These are phyloP conservation scores for Botryotinia narcissicola DNA, from an alignment of 2,329 filamentous ascomycete species.

Conservation along the genomic window DNA sequence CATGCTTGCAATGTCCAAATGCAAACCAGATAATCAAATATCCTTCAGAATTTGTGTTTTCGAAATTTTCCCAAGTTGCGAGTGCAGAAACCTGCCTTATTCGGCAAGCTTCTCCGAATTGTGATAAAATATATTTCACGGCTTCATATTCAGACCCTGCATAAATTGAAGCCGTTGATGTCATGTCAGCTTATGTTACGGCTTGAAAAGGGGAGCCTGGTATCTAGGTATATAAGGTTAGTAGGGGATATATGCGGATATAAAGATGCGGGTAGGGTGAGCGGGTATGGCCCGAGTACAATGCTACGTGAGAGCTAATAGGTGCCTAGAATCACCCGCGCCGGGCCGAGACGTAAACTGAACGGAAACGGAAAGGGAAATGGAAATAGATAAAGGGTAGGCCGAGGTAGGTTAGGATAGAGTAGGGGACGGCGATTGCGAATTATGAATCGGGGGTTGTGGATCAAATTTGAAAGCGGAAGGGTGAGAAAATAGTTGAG, in stretches of 20 bases:
- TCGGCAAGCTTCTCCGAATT: neutral
- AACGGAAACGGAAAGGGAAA: neutral
- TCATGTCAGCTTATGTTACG: slow-evolving; percentile 1
- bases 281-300: slow-evolving; percentile 10
- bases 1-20: neutral
- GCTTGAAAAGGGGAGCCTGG: neutral
- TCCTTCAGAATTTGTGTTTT: neutral
- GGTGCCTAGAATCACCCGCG: neutral
- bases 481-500: neutral
- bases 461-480: neutral
- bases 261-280: neutral
- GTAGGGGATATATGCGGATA: neutral
- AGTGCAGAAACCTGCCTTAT: neutral
- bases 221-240: neutral
- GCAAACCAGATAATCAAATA: neutral
- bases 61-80: neutral
- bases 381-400: neutral
- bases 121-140: neutral
- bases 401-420: neutral
- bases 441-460: neutral
- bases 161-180: neutral
- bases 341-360: neutral
- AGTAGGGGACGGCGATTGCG: neutral
- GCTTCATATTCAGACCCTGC: neutral
- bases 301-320: neutral